Base-by-base conservation (phyloP, 805 yeast species). In the Nematodospora valgi region DNA sequence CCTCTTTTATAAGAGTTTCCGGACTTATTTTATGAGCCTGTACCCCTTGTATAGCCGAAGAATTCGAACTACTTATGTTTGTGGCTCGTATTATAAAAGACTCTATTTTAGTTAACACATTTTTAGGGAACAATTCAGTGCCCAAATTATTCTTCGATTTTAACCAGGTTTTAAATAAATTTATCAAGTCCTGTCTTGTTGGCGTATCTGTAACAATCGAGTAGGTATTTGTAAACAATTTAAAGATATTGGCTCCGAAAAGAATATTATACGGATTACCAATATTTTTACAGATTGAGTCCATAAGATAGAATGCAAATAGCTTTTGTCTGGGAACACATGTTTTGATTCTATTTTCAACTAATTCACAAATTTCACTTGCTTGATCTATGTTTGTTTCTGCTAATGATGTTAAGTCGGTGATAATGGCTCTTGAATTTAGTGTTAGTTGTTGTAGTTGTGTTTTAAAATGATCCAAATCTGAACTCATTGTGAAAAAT, bases 201-300 rank as follows among this genome's bases (percentile, higher is more conserved):
- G 54, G 49, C 2, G 62, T 58, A 43, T 66, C 70, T 23, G 65
- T 56, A 29, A 64, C 68, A 27, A 65, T 51, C 34, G 58, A 46
- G 44, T 64, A 67, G 2, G 66, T 54, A 35, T 63, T 69, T 3
- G 68, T 58, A 47, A 64, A 67, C 29, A 51, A 48, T 34, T 51
- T 51, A 47, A 55, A 64, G 26, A 67, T 44, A 34, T 57, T 56
- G 15, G 48, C 40, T 26, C 62, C 61, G 44, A 66, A 65, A 32
- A 65, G 45, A 30, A 62, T 39, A 41, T 64, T 64, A 49, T 64
- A 67, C 6, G 73, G 73, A 38, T 59, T 65, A 11, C 73, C 72
- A 20, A 66, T 53, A 46, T 59, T 64, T 39, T 67, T 67, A 46
- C 64, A 54, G 18, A 67, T 63, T 23, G 68, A 62, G 46, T 67